Conservation (phyloP, 768 basidiomycete species). For the Megacollybia marginata region DNA sequence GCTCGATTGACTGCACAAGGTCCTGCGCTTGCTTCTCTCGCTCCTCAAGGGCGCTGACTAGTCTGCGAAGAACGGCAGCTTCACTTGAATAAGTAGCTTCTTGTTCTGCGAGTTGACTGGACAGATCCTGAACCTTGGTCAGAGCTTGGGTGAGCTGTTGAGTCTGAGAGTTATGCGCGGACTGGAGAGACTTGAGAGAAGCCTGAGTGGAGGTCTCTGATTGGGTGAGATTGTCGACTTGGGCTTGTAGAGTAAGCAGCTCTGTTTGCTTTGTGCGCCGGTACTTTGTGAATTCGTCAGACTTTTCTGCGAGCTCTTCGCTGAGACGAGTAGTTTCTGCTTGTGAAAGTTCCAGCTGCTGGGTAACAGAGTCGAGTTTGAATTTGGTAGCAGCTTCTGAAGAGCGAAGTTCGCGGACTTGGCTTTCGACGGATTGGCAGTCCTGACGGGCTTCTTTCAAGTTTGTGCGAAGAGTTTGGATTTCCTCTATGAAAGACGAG, state of each 20-base stretch:
- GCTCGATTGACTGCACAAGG: constrained; percentile 76
- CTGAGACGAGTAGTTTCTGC: constrained; percentile 68
- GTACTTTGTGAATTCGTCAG: constrained; percentile 79
- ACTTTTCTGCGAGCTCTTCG: constrained; percentile 60
- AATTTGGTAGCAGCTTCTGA: constrained; percentile 80
- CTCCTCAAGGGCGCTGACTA: constrained; percentile 82
- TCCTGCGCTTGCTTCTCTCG: constrained; percentile 80
- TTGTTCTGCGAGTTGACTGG: constrained; percentile 74
- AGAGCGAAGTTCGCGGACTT: constrained; percentile 67
- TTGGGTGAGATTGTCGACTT: constrained; percentile 67
- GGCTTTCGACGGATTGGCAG: constrained; percentile 56
- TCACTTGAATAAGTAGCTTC: constrained; percentile 80
- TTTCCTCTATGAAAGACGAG: constrained; percentile 46
- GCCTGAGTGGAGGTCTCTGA: constrained; percentile 59
- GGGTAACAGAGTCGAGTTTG: constrained; percentile 75
- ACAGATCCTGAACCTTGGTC: constrained; percentile 65
- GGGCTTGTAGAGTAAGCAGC: constrained; percentile 64
- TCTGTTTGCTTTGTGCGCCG: constrained; percentile 78
- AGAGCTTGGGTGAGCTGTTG: constrained; percentile 76
- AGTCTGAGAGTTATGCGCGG: constrained; percentile 60
- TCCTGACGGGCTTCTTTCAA: constrained; percentile 75
- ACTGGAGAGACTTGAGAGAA: constrained; percentile 66
- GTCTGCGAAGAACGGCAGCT: constrained; percentile 60
- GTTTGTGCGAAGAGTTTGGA: constrained; percentile 56
- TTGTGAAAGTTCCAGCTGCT: constrained; percentile 74